Percentiles rank a stretch among this genome's conserved stretches.
phyloP scores from a whole-genome alignment of 768 basidiomycete species.

The Hericium alpestre region DNA sequence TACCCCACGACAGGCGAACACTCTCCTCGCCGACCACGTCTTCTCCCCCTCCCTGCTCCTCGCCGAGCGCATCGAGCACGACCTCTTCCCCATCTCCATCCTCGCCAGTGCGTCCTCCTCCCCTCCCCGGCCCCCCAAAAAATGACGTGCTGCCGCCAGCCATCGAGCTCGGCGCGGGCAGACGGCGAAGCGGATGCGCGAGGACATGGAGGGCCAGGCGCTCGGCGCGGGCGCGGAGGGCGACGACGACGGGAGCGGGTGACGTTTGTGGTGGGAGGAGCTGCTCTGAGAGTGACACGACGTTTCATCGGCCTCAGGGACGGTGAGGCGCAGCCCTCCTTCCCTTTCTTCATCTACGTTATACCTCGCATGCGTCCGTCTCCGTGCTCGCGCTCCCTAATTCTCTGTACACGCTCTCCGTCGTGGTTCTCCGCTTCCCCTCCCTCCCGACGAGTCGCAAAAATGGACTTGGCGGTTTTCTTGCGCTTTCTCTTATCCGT shows the following conservation, averaged over 20 bases:
- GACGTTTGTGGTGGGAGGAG: not conserved
- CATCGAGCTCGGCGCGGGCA: conserved; percentile 64
- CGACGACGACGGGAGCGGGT: not conserved
- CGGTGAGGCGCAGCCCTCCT: not conserved
- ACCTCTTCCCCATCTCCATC: conserved; percentile 31
- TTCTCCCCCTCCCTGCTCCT: conserved; percentile 62
- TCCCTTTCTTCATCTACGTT: no score
- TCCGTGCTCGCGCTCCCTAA: no score
- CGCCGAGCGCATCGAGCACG: conserved; percentile 53
- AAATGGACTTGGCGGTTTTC: not conserved
- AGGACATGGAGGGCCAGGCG: not conserved
- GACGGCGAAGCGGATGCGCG: not conserved
- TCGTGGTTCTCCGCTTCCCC: no score
- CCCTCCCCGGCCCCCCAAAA: conserved; percentile 27
- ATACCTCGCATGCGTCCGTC: no score
- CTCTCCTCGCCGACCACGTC: conserved; percentile 60
- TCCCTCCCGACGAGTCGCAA: conserved; percentile 18
- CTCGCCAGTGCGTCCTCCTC: conserved; percentile 38
- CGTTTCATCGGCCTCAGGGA: not conserved
- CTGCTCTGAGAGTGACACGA: not conserved
- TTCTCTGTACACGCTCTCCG: no score
- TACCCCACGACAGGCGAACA: conserved; percentile 41
- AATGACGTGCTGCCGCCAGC: conserved; percentile 36
- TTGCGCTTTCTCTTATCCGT: not conserved
- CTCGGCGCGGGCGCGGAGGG: not conserved